Evolutionary conservation across 179 eudicot species (phyloP).

Genomic region (Amaranthus tricolor): DNA sequence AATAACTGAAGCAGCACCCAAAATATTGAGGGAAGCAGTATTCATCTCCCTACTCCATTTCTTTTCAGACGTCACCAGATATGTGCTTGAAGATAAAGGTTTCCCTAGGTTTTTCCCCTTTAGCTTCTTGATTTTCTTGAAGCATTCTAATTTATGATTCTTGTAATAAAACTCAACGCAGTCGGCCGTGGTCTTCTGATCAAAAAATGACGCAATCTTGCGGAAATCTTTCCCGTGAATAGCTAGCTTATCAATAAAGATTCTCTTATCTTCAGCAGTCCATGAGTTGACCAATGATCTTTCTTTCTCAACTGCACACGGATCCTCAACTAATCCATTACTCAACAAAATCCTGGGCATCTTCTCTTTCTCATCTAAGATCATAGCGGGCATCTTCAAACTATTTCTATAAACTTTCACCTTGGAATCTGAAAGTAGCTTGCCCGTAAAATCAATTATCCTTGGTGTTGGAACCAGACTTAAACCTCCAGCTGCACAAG

Average conservation of each 20-base stretch:
- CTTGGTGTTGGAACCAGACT: constrained; percentile 55
- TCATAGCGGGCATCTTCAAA: constrained; percentile 82
- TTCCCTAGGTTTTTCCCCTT: constrained; percentile 51
- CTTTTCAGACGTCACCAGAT: constrained; percentile 72
- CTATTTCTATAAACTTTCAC: constrained; percentile 47
- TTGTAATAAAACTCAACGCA: constrained; percentile 93
- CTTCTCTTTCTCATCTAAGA: constrained; percentile 68
- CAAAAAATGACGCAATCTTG: constrained; percentile 80
- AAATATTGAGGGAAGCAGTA: constrained; percentile 75
- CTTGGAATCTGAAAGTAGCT: constrained; percentile 63
- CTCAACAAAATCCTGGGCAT: constrained; percentile 51
- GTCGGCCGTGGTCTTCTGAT: constrained; percentile 82
- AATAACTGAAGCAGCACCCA: constrained; percentile 77
- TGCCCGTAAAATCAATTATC: constrained; percentile 45
- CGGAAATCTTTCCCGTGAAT: constrained; percentile 73
- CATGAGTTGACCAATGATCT: constrained; percentile 72
- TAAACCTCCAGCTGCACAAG: constrained; percentile 54
- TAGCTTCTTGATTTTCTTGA: constrained; percentile 59
- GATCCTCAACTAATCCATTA: constrained; percentile 86
- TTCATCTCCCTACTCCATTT: constrained; percentile 61
- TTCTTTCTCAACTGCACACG: constrained; percentile 78
- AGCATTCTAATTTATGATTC: constrained; percentile 82
- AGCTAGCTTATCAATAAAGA: constrained; percentile 73
- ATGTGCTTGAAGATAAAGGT: constrained; percentile 46
- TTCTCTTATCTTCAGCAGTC: constrained; percentile 66